phyloP scores from a whole-genome alignment of 2,329 filamentous ascomycete genomes.

The Chaetomiaceae sp. region DNA sequence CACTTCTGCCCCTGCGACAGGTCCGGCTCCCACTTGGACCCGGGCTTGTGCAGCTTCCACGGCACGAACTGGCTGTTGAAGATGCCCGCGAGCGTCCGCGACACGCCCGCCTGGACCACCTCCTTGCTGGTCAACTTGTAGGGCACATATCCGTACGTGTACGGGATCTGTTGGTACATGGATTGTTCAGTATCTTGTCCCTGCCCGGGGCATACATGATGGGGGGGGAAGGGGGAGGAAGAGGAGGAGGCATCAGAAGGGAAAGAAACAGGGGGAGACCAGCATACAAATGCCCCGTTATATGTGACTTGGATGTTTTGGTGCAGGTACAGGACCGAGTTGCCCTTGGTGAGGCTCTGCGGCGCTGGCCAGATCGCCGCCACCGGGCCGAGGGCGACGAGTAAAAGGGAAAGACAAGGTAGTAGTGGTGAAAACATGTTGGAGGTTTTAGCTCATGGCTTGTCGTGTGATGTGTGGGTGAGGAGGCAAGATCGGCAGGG shows the following conservation, averaged over 20 bases:
- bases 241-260: slow-evolving; percentile 34
- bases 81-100: slow-evolving; percentile 58
- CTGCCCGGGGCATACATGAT: slow-evolving; percentile 21
- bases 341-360: slow-evolving; percentile 46
- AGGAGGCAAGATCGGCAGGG: not conserved
- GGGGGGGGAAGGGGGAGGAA: slow-evolving; percentile 29
- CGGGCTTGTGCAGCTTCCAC: slow-evolving; percentile 68
- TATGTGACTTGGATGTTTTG: slow-evolving; percentile 51
- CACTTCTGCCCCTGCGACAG: slow-evolving; percentile 39
- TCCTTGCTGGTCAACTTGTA: slow-evolving; percentile 44
- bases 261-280: slow-evolving; percentile 32
- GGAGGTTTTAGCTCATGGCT: slow-evolving; percentile 8
- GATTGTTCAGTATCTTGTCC: slow-evolving; percentile 32
- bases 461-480: not conserved
- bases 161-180: slow-evolving; percentile 41
- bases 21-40: slow-evolving; percentile 60
- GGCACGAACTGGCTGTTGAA: slow-evolving; percentile 67
- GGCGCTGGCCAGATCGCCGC: slow-evolving; percentile 57
- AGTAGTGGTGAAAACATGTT: slow-evolving; percentile 25
- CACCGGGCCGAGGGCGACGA: slow-evolving; percentile 38
- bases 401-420: slow-evolving; percentile 35
- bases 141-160: slow-evolving; percentile 42
- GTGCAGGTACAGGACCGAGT: slow-evolving; percentile 49
- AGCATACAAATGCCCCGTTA: slow-evolving; percentile 54
- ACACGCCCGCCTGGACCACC: slow-evolving; percentile 52